Evolutionary conservation across 1,284 basidiomycete genomes (phyloP), one percentile per base, ranked within the genome.

Genomic region (Vanrija sp.): DNA sequence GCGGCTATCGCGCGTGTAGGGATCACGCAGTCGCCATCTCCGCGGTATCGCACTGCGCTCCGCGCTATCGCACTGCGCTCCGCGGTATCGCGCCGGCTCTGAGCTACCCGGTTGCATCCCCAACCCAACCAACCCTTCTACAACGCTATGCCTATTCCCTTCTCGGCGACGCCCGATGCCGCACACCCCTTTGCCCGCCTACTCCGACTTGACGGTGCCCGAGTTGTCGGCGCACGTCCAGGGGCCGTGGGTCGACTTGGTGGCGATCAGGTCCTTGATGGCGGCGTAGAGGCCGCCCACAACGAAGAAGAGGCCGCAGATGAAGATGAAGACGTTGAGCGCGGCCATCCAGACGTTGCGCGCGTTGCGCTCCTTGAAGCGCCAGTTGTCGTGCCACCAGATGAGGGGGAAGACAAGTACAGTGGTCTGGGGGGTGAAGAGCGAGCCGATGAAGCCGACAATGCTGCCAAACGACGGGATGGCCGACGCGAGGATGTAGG

Each of bases 321-420:
- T 12, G 26, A 49, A 21, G 23, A 43, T 43, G 39, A 49, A 49
- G 5, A 19, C 10, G n/a, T 49, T n/a, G 39, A 49, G 25, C 9
- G 23, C 18, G 5, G 48, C 39, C 26, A 43, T 43, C 16, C n/a
- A 6, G 16, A 19, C 9, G 48, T 49, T 49, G 48, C 39, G 48
- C 25, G 25, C 10, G 5, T 5, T 16, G 4, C 10, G 15, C 23
- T 39, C 16, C 5, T 19, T n/a, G 51, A 46, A 50, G 39, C 51
- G 51, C 51, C 51, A 54, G 55, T 57, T 38, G 45, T 57, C 51
- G 40, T 53, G 51, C 51, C 55, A 53, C 55, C 51, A 57, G 38
- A 54, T 51, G 25, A 54, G 34, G 7, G 51, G 55, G 45, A 54
- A 54, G 16, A 53, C 55, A 39, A 39, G 9, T 23, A 53, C 44